Evolutionary conservation across 2,329 filamentous ascomycete genomes (phyloP), one percentile per base, ranked within the genome.

Genomic region (Aspergillus ibericus): DNA sequence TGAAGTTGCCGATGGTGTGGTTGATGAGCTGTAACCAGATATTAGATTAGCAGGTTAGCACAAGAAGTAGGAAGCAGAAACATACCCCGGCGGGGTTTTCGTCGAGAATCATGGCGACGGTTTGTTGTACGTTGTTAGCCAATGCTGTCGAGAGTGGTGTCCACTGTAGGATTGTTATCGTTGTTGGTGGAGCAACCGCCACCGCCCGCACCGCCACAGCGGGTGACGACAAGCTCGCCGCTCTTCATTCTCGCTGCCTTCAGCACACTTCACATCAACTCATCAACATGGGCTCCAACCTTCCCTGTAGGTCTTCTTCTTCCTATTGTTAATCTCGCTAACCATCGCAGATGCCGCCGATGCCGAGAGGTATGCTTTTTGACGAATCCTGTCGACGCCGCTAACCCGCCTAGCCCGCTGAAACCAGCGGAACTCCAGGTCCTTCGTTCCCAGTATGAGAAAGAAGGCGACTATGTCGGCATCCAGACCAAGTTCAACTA

Each of bases 401-500:
- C 61, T 65, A 48, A 67, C 60, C 27, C 34, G n/a, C 66, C 55
- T 68, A 95, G 92, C 73, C 91, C 95, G 66, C 85, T 99, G 63
- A 96, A 95, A 79, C 87, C 91, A 57, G 90, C 91, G 52, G 95
- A 99, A 78, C 88, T 99, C 60, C 88, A 93, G 76, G 95, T 98
- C 63, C 84, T 99, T 55, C 91, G 93, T 65, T 83, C 91, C 60
- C 95, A 99, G 77, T 99, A 95, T 75, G 93, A 98, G 75, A 96
- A 96, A 75, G 95, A 99, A 80, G 95, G 93, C 67, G 91, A 96
- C 70, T 96, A 96, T 82, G 93, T 96, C 61, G 93, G 93, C 60
- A 86, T 99, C 40, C 95, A 99, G 78, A 99, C 95, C 62, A 98
- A 98, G 76, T 99, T 99, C 85, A 99, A 99, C 86, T 98, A 93